Evolutionary conservation across 2,329 filamentous ascomycete species (phyloP).

Genomic region (Aspergillus ruber): DNA sequence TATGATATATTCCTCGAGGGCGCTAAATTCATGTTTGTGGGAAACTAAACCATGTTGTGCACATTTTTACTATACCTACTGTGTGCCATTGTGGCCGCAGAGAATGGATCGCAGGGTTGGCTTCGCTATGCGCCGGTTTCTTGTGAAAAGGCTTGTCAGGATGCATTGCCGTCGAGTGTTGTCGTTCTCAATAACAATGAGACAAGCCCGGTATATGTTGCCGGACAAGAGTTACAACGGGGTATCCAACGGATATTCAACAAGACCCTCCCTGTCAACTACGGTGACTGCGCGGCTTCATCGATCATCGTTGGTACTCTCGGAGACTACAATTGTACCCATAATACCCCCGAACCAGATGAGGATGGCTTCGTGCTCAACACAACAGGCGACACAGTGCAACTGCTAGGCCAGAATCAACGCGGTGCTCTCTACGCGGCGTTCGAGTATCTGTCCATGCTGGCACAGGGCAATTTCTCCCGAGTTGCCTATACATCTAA

Average conservation of each 20-base stretch:
- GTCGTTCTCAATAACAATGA: background rate
- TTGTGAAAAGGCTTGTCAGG: slow-evolving; percentile 28
- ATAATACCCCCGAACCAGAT: background rate
- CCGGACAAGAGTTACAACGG: background rate
- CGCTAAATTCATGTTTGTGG: too few species aligned
- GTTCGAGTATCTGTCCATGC: slow-evolving; percentile 60
- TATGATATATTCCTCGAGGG: background rate
- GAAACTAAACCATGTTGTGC: background rate
- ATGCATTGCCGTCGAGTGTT: background rate
- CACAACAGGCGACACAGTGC: slow-evolving; percentile 41
- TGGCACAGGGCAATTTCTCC: slow-evolving; percentile 55
- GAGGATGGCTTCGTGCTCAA: slow-evolving; percentile 8
- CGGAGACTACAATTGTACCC: background rate
- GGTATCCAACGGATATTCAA: background rate
- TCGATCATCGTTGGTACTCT: background rate
- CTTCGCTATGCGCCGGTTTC: slow-evolving; percentile 56
- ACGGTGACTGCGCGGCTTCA: background rate
- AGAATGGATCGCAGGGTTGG: slow-evolving; percentile 59
- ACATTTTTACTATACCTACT: background rate
- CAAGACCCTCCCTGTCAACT: background rate
- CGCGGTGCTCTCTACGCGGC: slow-evolving; percentile 63
- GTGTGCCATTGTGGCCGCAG: slow-evolving; percentile 36
- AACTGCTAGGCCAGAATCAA: slow-evolving; percentile 60
- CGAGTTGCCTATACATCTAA: slow-evolving; percentile 46
- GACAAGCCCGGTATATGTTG: background rate